Conservation (phyloP, 2,329 filamentous ascomycete species). For the Epichloe gansuensis region DNA sequence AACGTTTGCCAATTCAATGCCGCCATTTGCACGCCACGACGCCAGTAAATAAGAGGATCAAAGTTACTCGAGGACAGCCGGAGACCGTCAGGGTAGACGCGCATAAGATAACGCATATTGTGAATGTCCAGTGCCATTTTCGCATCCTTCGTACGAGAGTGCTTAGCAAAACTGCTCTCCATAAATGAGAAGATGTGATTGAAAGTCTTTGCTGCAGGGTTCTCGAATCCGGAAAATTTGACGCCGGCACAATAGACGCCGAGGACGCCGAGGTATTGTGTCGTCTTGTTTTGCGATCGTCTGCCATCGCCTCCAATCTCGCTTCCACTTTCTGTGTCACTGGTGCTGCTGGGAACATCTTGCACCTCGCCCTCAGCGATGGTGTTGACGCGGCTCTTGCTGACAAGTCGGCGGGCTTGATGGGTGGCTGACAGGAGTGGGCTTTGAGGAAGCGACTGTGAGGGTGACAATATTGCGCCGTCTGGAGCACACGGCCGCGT, state of each 20-base stretch:
- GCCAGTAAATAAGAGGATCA: slow-evolving; percentile 87
- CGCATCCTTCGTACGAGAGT: slow-evolving; percentile 62
- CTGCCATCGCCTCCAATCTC: slow-evolving; percentile 40
- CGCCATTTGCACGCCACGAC: slow-evolving; percentile 92
- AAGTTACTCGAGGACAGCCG: slow-evolving; percentile 87
- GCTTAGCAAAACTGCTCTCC: slow-evolving; percentile 74
- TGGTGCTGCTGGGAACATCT: slow-evolving; percentile 48
- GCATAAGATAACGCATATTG: slow-evolving; percentile 84
- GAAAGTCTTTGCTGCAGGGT: slow-evolving; percentile 66
- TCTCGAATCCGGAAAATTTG: slow-evolving; percentile 74
- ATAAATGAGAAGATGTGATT: slow-evolving; percentile 96
- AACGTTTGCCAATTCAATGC: slow-evolving; percentile 98
- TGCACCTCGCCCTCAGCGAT: slow-evolving; percentile 46
- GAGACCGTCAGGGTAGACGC: slow-evolving; percentile 78
- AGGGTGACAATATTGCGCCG: slow-evolving; percentile 34
- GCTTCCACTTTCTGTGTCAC: slow-evolving; percentile 65
- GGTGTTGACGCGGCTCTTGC: slow-evolving; percentile 43
- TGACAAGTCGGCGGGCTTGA: slow-evolving; percentile 35
- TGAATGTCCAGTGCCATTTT: slow-evolving; percentile 76
- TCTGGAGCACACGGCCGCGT: slow-evolving; percentile 51
- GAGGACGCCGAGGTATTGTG: slow-evolving; percentile 68
- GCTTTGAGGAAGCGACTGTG: slow-evolving; percentile 41
- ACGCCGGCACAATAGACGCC: slow-evolving; percentile 65
- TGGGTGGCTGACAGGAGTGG: slow-evolving; percentile 39
- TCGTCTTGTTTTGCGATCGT: slow-evolving; percentile 71